A percentile compares a stretch with the other conserved stretches of the same genome.
Conservation (phyloP, 352 stramenopile genomes). For the Phytophthora tubulina region DNA sequence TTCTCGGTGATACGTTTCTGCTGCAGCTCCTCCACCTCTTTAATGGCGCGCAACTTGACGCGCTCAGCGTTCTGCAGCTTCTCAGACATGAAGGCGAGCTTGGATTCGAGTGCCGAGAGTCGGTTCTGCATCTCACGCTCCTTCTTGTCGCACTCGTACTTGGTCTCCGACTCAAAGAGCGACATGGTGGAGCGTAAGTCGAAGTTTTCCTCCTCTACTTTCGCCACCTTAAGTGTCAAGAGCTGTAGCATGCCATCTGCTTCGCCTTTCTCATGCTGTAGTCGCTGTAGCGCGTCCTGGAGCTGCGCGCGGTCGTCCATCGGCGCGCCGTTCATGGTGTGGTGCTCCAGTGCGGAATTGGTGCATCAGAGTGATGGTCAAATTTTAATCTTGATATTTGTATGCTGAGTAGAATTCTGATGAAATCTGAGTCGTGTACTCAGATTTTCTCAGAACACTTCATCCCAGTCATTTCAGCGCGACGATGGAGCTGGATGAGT, state of each 20-base stretch:
- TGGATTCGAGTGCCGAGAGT: slow-evolving; percentile 64
- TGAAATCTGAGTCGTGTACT: slow-evolving; percentile 14
- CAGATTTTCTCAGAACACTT: background rate
- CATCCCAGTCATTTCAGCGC: slow-evolving; percentile 7
- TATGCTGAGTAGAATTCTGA: slow-evolving; percentile 25
- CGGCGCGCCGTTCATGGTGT: slow-evolving; percentile 21
- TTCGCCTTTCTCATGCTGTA: slow-evolving; percentile 66
- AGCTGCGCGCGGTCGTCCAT: slow-evolving; percentile 28
- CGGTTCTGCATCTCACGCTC: slow-evolving; percentile 54
- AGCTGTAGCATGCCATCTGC: slow-evolving; percentile 67
- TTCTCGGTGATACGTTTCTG: slow-evolving; percentile 73
- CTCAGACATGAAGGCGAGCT: slow-evolving; percentile 58
- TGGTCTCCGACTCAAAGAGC: slow-evolving; percentile 61
- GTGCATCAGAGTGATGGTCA: slow-evolving; percentile 16
- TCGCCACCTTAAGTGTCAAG: slow-evolving; percentile 52
- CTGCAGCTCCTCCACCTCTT: slow-evolving; percentile 67
- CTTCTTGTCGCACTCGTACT: slow-evolving; percentile 51
- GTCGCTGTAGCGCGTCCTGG: slow-evolving; percentile 43
- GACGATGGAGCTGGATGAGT: slow-evolving; percentile 38
- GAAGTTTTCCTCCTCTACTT: slow-evolving; percentile 72
- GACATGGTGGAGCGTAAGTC: slow-evolving; percentile 64
- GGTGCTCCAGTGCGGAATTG: slow-evolving; percentile 25
- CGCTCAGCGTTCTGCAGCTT: slow-evolving; percentile 73
- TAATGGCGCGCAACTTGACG: slow-evolving; percentile 54
- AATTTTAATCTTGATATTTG: slow-evolving; percentile 1